Base-by-base conservation (phyloP, 108 stramenopile species). In the Cylindrotheca closterium region DNA sequence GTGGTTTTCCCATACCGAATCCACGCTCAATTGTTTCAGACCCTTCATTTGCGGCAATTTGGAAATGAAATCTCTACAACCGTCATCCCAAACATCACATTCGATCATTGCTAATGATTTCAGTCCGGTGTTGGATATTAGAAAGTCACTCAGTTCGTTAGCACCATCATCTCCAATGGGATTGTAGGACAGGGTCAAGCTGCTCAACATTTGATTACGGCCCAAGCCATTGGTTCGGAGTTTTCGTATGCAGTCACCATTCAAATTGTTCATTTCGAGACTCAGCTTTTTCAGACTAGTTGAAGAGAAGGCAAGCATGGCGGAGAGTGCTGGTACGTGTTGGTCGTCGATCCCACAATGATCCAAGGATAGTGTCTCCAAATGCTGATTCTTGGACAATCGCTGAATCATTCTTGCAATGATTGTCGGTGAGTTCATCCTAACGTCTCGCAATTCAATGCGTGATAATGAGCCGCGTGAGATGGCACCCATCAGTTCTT, bases 141-240 rank as follows among this genome's bases (percentile, higher is more conserved):
- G 55, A 22, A 69, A 31, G n/a, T 52, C 28, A 2, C 62, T 46
- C 0, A 76, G 56, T 5, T 55, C 27, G 1, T 34, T 46, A 3
- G 75, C 75, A n/a, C 75, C 75, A 7, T 64, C 37, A 42, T 76
- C 75, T 10, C 75, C 68, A 32, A 76, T 55, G 25, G 75, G 75
- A 33, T 76, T 76, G 22, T 70, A 34, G 2, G 75, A 69, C 17
- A 76, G 53, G 7, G 58, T 46, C 17, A 76, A 51, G 3, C 18
- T 37, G 19, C 37, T 22, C 1, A 76, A 32, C 0, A 42, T 21
- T n/a, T 30, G 37, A 48, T 65, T 58, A 10, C 33, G 21, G 12
- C 3, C 4, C 34, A 69, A 26, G 10, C 63, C 68, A 32, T 51
- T 5, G 2, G 54, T 22, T 27, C 55, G 12, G 30, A 61, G 47